phyloP scores from a whole-genome alignment of 768 basidiomycete species.

The Termitomyces sp. region DNA sequence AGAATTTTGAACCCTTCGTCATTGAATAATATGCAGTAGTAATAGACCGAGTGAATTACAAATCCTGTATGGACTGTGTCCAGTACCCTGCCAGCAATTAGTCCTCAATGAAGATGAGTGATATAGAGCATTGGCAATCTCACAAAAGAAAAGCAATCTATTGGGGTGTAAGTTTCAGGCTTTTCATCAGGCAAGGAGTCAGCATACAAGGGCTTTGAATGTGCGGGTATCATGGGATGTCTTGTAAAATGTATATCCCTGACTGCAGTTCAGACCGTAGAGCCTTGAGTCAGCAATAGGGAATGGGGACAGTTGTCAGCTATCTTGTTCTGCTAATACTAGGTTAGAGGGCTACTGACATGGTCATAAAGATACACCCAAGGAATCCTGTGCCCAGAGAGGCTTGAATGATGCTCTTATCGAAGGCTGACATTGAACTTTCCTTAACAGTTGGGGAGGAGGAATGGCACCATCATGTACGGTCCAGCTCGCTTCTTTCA shows the following conservation, averaged over 20 bases:
- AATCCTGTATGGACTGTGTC: neutral
- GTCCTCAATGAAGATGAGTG: neutral
- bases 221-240: neutral
- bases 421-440: neutral
- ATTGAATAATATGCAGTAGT: neutral
- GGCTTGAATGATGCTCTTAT: neutral
- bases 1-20: neutral
- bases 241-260: conserved; percentile 5
- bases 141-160: neutral
- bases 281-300: neutral
- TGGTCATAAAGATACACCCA: neutral
- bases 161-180: neutral
- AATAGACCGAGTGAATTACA: neutral
- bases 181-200: neutral
- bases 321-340: neutral
- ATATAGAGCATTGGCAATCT: neutral
- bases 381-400: conserved; percentile 3
- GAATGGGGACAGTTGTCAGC: neutral
- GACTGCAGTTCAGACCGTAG: conserved; percentile 5
- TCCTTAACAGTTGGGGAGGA: neutral
- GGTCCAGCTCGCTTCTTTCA: neutral
- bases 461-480: neutral
- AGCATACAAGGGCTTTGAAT: conserved; percentile 1
- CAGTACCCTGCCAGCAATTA: neutral
- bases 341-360: neutral